Conservation (phyloP, 116 monocot genomes). For the Zostera marina region DNA sequence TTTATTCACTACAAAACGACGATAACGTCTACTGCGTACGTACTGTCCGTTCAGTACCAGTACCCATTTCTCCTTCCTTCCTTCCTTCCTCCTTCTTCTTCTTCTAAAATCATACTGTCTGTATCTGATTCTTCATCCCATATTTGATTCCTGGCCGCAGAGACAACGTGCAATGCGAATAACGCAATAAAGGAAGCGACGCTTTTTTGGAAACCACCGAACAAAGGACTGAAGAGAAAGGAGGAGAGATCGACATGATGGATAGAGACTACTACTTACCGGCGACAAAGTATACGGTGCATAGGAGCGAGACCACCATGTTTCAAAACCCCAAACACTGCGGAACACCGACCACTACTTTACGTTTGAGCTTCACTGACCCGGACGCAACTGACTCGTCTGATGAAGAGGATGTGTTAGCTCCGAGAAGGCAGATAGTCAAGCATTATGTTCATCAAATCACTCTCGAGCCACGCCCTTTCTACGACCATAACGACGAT, state of each 20-base stretch:
- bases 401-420: slow-evolving; percentile 10
- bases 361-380: slow-evolving; percentile 41
- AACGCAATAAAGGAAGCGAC: neutral
- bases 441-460: slow-evolving; percentile 27
- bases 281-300: slow-evolving; percentile 2
- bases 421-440: slow-evolving; percentile 9
- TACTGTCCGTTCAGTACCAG: no score
- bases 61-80: neutral
- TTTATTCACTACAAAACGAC: no score
- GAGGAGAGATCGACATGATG: neutral
- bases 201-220: neutral
- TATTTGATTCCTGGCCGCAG: neutral
- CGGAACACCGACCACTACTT: neutral
- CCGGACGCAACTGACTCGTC: slow-evolving; percentile 43
- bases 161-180: slow-evolving; percentile 4
- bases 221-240: no score
- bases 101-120: neutral
- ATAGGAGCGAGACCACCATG: slow-evolving; percentile 2
- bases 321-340: neutral
- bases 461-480: slow-evolving; percentile 3
- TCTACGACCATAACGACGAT: neutral
- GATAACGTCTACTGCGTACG: no score
- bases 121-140: neutral
- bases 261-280: slow-evolving; percentile 1
- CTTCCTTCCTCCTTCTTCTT: neutral